Percentiles rank a stretch among this genome's conserved stretches.
phyloP scores from a whole-genome alignment of 495 filamentous ascomycete genomes.

The Penicillium coffeae region DNA sequence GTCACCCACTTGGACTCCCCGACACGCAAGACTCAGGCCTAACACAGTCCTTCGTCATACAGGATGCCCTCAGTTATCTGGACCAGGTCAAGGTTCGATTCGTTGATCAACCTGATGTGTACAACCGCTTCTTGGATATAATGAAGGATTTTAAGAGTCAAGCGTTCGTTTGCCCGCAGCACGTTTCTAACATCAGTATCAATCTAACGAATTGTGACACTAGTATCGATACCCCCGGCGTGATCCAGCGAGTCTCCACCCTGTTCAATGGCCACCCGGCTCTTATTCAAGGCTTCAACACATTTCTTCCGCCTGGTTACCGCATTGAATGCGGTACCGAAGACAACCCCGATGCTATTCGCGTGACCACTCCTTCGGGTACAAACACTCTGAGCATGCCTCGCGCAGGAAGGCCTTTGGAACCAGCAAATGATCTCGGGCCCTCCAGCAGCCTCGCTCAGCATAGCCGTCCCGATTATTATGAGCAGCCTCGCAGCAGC shows the following conservation, averaged over 20 bases:
- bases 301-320: slow-evolving; percentile 94
- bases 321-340: slow-evolving; percentile 92
- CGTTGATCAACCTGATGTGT: slow-evolving; percentile 93
- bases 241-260: slow-evolving; percentile 95
- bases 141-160: slow-evolving; percentile 99
- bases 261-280: slow-evolving; percentile 95
- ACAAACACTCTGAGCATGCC: slow-evolving; percentile 61
- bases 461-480: slow-evolving; percentile 41
- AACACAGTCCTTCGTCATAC: slow-evolving; percentile 14
- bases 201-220: neutral
- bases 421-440: slow-evolving; percentile 34
- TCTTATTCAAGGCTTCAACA: slow-evolving; percentile 98
- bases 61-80: slow-evolving; percentile 96
- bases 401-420: slow-evolving; percentile 46
- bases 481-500: slow-evolving; percentile 45
- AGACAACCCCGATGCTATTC: slow-evolving; percentile 89
- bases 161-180: slow-evolving; percentile 58
- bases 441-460: slow-evolving; percentile 30
- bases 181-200: neutral
- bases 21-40: slow-evolving; percentile 2
- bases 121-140: slow-evolving; percentile 96
- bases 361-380: slow-evolving; percentile 94
- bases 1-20: slow-evolving; percentile 26
- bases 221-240: slow-evolving; percentile 95
- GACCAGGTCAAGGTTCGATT: slow-evolving; percentile 99